Evolutionary conservation across 306 rosid genomes (phyloP), one percentile per base, ranked within the genome.

Genomic region (Sicyos baderoa): DNA sequence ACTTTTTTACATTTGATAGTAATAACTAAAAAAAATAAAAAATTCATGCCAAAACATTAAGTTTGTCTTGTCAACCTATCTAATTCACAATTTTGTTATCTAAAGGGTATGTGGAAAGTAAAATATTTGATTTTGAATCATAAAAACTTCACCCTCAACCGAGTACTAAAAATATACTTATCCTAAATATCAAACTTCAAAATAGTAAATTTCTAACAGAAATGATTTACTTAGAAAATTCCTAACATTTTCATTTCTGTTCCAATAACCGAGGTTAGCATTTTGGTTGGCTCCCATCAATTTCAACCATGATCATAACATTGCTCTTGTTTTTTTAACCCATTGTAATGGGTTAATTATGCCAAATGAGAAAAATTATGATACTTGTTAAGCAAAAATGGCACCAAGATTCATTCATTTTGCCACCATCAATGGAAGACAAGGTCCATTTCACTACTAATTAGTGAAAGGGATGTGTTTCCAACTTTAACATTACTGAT

Each of bases 381-480:
- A 42, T 11, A 42, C 35, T 10, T 17, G 49, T 37, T 9, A 11
- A 62, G 51, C 8, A 42, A 29, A 35, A 60, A 35, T 35, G 25
- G 4, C 67, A 32, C 67, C 23, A 63, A 63, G 23, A 42, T 64
- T 64, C 70, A 64, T 19, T 42, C 35, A 18, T 40, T 18, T 42
- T 42, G 10, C 12, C 37, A 44, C 21, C 53, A 62, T 65, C 54
- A 15, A 13, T 67, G 71, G 71, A 67, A 67, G 71, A 67, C 2
- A 1, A 67, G 50, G 25, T 47, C 51, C 13, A 14, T 12, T 67
- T 16, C 45, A 23, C 44, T 65, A 22, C 21, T 21, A 45, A 22
- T 7, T 45, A 44, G 11, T 22, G 56, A 66, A 15, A 67, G 23
- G 44, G 5, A 48, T 48, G 44, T 67, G 54, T 67, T 48, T 48